Evolutionary conservation across 2,329 filamentous ascomycete species (phyloP), one percentile per base, ranked within the genome.

Genomic region (Monilinia vaccinii-corymbosi): DNA sequence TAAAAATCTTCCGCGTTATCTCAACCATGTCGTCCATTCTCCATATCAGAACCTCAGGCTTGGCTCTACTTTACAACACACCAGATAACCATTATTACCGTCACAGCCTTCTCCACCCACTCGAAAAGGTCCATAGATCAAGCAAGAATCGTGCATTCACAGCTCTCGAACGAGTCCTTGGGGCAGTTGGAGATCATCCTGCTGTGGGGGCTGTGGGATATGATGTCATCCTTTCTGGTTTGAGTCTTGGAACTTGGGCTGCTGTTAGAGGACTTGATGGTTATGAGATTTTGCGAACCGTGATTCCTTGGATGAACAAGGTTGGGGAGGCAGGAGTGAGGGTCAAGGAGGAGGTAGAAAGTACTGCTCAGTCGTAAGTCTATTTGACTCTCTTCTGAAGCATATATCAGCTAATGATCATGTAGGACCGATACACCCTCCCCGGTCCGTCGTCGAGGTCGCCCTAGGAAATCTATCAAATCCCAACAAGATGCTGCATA

Each of bases 171-270:
- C 77, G 74, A 67, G 71, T 81, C 14, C 73, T 80, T 31, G 78
- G 75, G 45, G 77, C 79, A 1, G 75, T 81, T 55, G 75, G 75
- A 61, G 80, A 80, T 56, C 81, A 87, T 67, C 83, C 83, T 0
- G 79, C 78, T 25, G 78, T 86, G 34, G 78, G 78, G 23, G 79
- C 77, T 21, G 79, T 80, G 0, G 81, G 79, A 7, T 79, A 78
- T 71, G 84, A 87, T 69, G 82, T 83, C 1, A 68, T 87, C 16
- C 73, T 85, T 40, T 81, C 78, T 25, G 74, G 75, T 1, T 61
- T 81, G 16, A 80, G 77, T 60, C 70, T 85, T n/a, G 77, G 81
- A 1, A 60, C 79, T 2, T 86, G 83, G 82, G 77, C 79, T n/a
- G 80, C 80, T 45, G 75, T 79, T 1, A 75, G 81, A 36, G 76